Percentiles rank a stretch among this genome's conserved stretches.
phyloP scores from a whole-genome alignment of 257 asterid genomes.

The Verbascum thapsus region DNA sequence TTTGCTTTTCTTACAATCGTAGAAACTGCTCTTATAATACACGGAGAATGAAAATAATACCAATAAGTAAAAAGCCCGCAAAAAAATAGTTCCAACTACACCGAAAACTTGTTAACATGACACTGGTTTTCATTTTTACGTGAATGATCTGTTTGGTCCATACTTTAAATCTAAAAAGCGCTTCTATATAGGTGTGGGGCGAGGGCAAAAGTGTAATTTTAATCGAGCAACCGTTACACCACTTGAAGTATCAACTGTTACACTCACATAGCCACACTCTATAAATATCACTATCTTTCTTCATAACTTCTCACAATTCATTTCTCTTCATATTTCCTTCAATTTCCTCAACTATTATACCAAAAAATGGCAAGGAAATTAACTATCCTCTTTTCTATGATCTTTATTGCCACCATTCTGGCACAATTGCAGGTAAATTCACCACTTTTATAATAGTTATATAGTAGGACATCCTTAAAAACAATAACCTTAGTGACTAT shows the following conservation, averaged over 20 bases:
- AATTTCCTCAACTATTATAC: constrained; percentile 7
- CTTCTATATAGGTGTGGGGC: background rate
- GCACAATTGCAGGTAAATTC: constrained; percentile 50
- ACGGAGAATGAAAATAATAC: too few species aligned
- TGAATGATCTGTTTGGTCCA: too few species aligned
- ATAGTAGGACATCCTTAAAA: background rate
- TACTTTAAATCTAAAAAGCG: too few species aligned
- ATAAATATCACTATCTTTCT: constrained; percentile 42
- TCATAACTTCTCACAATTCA: constrained; percentile 26
- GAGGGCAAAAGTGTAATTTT: constrained; percentile 27
- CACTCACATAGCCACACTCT: constrained; percentile 27
- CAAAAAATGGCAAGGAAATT: constrained; percentile 44
- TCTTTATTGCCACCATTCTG: constrained; percentile 36
- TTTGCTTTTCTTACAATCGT: too few species aligned
- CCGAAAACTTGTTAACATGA: too few species aligned
- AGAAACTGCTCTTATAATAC: too few species aligned
- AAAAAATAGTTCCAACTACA: background rate
- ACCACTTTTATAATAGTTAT: too few species aligned
- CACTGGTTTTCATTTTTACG: too few species aligned
- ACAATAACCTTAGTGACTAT: constrained; percentile 2
- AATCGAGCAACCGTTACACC: constrained; percentile 4
- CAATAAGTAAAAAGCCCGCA: too few species aligned
- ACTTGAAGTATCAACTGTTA: constrained; percentile 8
- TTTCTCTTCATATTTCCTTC: constrained; percentile 21
- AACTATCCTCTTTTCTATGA: constrained; percentile 35